phyloP scores from a whole-genome alignment of 73 alveolate genomes.

The Paramecium sexaurelia region DNA sequence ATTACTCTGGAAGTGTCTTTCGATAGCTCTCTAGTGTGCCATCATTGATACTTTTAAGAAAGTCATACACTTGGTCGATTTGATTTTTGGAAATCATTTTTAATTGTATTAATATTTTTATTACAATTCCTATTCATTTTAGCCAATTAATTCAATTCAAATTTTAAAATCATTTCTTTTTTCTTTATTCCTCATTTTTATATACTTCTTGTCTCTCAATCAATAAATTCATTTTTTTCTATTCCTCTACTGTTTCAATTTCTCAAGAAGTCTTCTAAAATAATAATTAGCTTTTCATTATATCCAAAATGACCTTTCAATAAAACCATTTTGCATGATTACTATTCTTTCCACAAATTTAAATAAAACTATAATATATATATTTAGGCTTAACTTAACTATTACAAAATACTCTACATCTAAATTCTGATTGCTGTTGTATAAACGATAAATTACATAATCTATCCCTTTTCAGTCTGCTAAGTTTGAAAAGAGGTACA shows the following conservation, averaged over 20 bases:
- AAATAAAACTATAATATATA: no score
- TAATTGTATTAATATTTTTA: not conserved
- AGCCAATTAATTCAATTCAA: slow-evolving; percentile 44
- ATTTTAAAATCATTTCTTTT: slow-evolving; percentile 10
- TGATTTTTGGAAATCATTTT: not conserved
- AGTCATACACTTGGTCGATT: slow-evolving; percentile 7
- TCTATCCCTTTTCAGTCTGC: no score
- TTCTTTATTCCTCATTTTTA: not conserved
- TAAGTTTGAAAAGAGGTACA: no score
- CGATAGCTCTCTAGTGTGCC: not conserved
- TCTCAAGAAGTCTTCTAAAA: not conserved
- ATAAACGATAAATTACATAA: no score
- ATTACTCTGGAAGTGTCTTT: not conserved
- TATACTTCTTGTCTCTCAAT: slow-evolving; percentile 32
- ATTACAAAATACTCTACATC: no score
- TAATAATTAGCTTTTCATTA: no score
- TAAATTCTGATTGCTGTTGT: no score
- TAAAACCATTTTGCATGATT: no score
- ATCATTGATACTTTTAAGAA: not conserved
- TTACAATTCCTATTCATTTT: slow-evolving; percentile 17
- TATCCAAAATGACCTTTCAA: no score
- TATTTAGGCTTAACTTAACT: no score
- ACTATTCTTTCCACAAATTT: no score
- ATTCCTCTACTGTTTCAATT: not conserved
- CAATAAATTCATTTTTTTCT: not conserved